Base-by-base conservation (phyloP, 441 rosid species). In the Breynia disticha region DNA sequence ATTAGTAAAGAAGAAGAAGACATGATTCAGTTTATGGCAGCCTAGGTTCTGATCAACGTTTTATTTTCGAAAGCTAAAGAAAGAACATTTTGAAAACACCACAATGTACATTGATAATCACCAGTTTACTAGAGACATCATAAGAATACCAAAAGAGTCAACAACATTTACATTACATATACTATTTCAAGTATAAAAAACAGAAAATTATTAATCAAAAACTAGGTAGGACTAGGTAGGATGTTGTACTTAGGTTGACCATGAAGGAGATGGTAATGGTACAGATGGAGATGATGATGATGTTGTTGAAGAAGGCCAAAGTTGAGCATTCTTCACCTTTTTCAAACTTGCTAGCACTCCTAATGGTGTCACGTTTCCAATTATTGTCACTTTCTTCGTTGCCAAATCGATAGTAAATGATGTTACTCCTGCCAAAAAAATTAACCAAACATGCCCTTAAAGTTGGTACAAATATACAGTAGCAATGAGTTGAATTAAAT, bases 381-480 rank as follows among this genome's bases (percentile, higher is more conserved):
- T 70, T 46, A 91, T 77, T 9, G 83, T 91, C 55, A 91, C 98
- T 71, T 82, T 84, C 87, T 91, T 88, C 53, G 82, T 69, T 45
- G 76, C 80, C 57, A 86, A 69, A 62, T 91, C 98, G 62, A 84
- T 84, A 47, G 75, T 80, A 73, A 65, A 88, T 56, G 98, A 88
- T 67, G 70, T 86, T 72, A 91, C 96, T 39, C 98, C 98, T 87
- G 73, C 10, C 43, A 35, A 37, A 37, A 52, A 16, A 7, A 28
- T 16, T 11, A 32, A 35, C 43, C 15, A 9, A 39, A 39, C 12
- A 14, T 39, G 15, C 11, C n/a, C 44, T 41, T 41, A 15, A 41
- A 41, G 44, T 41, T 37, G 16, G 7, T 11, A 12, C 8, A 51
- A 7, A 11, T 20, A n/a, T n/a, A 24, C 12, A 17, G 13, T 19